These are phyloP conservation scores for Aspergillus sp. DNA, from an alignment of 2,329 filamentous ascomycete genomes.

Conservation along the genomic window DNA sequence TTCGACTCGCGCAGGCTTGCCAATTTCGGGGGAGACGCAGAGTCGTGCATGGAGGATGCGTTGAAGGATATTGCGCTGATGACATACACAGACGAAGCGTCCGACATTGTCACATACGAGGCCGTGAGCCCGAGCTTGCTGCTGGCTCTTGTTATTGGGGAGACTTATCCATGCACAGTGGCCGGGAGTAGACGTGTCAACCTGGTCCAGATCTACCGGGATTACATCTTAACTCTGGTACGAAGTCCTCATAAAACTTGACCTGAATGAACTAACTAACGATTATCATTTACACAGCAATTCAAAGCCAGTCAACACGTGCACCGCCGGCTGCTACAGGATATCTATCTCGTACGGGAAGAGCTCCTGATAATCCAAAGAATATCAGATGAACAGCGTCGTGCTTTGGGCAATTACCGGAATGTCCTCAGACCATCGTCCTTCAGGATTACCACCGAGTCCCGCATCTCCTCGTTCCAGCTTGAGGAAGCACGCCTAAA, in stretches of 20 bases:
- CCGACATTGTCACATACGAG: slow-evolving; percentile 9
- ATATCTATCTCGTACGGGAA: slow-evolving; percentile 1
- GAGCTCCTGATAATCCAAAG: background rate
- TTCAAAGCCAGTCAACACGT: slow-evolving; percentile 8
- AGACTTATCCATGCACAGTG: background rate
- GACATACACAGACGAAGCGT: slow-evolving; percentile 8
- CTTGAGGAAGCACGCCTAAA: background rate
- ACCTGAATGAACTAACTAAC: too few species aligned
- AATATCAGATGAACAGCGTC: background rate
- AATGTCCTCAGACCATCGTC: background rate
- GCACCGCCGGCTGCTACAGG: slow-evolving; percentile 7
- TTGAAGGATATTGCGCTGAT: slow-evolving; percentile 7
- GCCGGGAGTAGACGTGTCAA: background rate
- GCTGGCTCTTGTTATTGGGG: slow-evolving; percentile 4
- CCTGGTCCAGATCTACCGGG: slow-evolving; percentile 1
- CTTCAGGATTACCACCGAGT: background rate
- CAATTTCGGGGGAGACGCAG: background rate
- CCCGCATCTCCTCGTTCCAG: background rate
- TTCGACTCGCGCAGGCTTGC: background rate
- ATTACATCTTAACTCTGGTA: background rate
- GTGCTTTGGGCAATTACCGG: background rate
- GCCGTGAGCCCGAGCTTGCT: slow-evolving; percentile 7
- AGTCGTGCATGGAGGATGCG: background rate
- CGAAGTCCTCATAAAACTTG: too few species aligned
- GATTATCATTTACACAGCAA: slow-evolving; percentile 2